A percentile compares a stretch with the other conserved stretches of the same genome.
Evolutionary conservation across 495 filamentous ascomycete species (phyloP).

Genomic region (Daldinia concentrica): DNA sequence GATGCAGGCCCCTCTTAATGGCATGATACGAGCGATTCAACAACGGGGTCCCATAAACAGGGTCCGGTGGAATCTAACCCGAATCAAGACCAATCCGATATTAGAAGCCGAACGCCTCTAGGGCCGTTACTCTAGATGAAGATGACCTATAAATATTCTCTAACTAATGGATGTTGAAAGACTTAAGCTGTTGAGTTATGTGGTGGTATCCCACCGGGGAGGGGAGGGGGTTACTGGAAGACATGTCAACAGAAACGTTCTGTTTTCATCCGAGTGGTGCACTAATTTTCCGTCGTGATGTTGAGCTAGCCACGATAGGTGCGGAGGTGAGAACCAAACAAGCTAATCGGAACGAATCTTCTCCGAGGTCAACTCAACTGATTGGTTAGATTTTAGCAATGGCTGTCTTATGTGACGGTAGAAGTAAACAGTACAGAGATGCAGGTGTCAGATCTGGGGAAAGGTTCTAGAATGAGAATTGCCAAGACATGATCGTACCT

Average conservation of each 20-base stretch:
- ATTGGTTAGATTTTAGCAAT: constrained; percentile 4
- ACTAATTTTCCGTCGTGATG: constrained; percentile 15
- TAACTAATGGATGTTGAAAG: constrained; percentile 4
- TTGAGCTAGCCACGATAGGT: constrained; percentile 18
- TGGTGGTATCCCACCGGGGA: constrained; percentile 19
- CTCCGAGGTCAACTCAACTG: constrained; percentile 1
- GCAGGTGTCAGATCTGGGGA: constrained; percentile 27
- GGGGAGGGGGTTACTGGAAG: constrained; percentile 7
- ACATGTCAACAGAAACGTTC: constrained; percentile 18
- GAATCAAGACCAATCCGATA: neutral
- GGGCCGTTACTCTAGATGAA: constrained; percentile 13
- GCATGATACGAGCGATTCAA: neutral
- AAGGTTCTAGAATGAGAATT: constrained; percentile 32
- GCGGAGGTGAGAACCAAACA: constrained; percentile 21
- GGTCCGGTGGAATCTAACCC: neutral
- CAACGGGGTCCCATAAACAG: neutral
- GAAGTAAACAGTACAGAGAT: constrained; percentile 2
- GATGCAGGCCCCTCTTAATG: neutral
- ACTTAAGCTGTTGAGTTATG: neutral
- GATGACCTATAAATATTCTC: constrained; percentile 6
- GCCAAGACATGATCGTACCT: constrained; percentile 29
- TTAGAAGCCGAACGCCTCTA: neutral
- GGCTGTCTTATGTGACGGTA: neutral
- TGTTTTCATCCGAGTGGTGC: constrained; percentile 5
- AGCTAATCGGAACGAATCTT: constrained; percentile 12